Percentiles rank a stretch among this genome's conserved stretches.
phyloP scores from a whole-genome alignment of 2,329 filamentous ascomycete species.

The Aspergillus spinulosporus region DNA sequence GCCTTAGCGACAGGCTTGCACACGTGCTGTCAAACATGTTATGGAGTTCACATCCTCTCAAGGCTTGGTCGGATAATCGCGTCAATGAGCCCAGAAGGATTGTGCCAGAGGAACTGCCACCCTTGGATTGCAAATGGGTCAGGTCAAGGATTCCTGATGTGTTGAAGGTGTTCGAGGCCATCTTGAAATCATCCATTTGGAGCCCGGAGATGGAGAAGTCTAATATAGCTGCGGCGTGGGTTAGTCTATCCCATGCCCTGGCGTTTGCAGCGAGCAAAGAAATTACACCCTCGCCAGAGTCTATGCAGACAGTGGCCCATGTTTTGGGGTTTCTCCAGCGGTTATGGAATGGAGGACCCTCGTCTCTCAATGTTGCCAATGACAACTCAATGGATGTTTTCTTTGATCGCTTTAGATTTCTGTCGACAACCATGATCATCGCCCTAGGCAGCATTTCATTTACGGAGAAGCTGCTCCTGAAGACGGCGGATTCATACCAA shows the following conservation, averaged over 20 bases:
- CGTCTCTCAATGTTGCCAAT: constrained; percentile 35
- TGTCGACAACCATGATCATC: constrained; percentile 53
- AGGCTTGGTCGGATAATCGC: constrained; percentile 73
- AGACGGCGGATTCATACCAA: constrained; percentile 57
- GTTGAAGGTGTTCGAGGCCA: constrained; percentile 59
- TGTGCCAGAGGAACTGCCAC: constrained; percentile 73
- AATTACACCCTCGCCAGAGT: constrained; percentile 82
- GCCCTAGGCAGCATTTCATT: constrained; percentile 53
- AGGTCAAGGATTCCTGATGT: constrained; percentile 68
- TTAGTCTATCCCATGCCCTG: constrained; percentile 61
- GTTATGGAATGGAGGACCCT: constrained; percentile 63
- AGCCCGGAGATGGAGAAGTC: constrained; percentile 43
- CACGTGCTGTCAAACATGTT: constrained; percentile 71
- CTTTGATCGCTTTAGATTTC: constrained; percentile 52
- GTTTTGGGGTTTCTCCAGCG: constrained; percentile 68
- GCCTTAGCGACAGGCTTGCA: constrained; percentile 62
- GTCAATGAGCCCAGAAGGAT: constrained; percentile 62
- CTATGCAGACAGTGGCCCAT: constrained; percentile 73
- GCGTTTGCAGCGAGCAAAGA: constrained; percentile 72
- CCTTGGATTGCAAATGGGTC: constrained; percentile 84
- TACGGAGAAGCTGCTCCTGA: constrained; percentile 51
- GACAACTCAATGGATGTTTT: constrained; percentile 37
- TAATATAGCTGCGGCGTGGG: constrained; percentile 60
- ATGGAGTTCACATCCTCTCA: constrained; percentile 46
- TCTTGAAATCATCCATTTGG: constrained; percentile 55